phyloP scores from a whole-genome alignment of 2,329 filamentous ascomycete genomes.

The Huntiella bhutanensis region DNA sequence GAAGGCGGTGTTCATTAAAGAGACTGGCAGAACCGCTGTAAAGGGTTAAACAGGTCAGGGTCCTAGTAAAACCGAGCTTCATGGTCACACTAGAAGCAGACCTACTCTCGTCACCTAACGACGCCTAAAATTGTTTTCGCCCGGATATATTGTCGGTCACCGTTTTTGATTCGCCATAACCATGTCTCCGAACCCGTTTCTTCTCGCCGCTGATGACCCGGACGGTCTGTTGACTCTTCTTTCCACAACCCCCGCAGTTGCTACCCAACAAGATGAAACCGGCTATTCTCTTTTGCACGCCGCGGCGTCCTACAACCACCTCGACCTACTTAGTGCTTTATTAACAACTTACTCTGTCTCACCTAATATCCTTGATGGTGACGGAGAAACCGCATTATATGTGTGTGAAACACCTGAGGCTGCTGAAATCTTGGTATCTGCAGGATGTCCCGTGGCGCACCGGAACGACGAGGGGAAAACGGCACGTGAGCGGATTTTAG shows the following conservation, averaged over 20 bases:
- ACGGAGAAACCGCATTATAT: slow-evolving; percentile 86
- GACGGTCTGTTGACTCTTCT: slow-evolving; percentile 56
- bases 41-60: too few species aligned
- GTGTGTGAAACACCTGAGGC: slow-evolving; percentile 68
- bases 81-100: too few species aligned
- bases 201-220: slow-evolving; percentile 69
- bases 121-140: not conserved
- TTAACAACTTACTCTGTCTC: slow-evolving; percentile 60
- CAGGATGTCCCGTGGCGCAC: slow-evolving; percentile 47
- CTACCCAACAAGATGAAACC: slow-evolving; percentile 65
- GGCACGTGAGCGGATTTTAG: slow-evolving; percentile 60
- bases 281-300: slow-evolving; percentile 92
- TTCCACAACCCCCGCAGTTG: slow-evolving; percentile 53
- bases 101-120: not conserved
- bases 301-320: slow-evolving; percentile 77
- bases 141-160: not conserved
- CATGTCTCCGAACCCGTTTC: slow-evolving; percentile 44
- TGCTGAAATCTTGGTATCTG: slow-evolving; percentile 61
- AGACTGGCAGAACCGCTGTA: too few species aligned
- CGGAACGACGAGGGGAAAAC: slow-evolving; percentile 59
- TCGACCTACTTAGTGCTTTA: slow-evolving; percentile 57
- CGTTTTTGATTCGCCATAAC: not conserved
- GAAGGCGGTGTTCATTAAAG: too few species aligned
- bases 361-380: slow-evolving; percentile 70
- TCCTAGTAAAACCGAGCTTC: too few species aligned